A percentile compares a stretch with the other conserved stretches of the same genome.
Conservation (phyloP, 2,329 filamentous ascomycete species). For the Penicillium fuscoglaucum region DNA sequence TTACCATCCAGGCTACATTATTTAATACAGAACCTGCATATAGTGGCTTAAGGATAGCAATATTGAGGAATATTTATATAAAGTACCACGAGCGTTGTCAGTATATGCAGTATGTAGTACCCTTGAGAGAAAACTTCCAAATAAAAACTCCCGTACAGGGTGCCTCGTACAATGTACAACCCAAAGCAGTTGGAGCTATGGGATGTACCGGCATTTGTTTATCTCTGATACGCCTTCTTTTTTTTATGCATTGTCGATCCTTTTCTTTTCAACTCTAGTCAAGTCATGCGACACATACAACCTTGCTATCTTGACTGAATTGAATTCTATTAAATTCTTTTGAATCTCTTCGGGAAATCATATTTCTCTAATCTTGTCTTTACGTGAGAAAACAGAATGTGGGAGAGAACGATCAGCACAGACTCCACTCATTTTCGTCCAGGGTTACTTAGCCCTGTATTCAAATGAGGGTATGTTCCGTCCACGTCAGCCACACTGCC, state of each 20-base stretch:
- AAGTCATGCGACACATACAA: not conserved
- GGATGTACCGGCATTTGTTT: not conserved
- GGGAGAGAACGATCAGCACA: not conserved
- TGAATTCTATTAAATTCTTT: not conserved
- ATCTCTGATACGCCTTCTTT: not conserved
- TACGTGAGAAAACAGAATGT: not conserved
- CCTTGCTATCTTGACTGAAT: not conserved
- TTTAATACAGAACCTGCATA: not conserved
- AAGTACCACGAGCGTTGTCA: too few species aligned
- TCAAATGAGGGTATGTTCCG: not conserved
- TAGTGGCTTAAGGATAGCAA: not conserved
- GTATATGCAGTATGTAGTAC: too few species aligned
- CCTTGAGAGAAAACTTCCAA: not conserved
- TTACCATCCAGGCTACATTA: not conserved
- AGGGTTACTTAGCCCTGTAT: not conserved
- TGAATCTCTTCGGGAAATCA: not conserved
- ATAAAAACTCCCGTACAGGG: not conserved
- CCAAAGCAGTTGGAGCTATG: not conserved
- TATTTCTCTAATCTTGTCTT: not conserved
- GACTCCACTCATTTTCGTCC: slow-evolving; percentile 1
- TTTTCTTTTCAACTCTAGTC: not conserved
- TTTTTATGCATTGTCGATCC: not conserved
- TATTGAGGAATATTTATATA: not conserved
- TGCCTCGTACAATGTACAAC: not conserved
- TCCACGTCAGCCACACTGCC: slow-evolving; percentile 5